phyloP scores from a whole-genome alignment of 2,329 filamentous ascomycete genomes.

The Fusarium abutilonis region DNA sequence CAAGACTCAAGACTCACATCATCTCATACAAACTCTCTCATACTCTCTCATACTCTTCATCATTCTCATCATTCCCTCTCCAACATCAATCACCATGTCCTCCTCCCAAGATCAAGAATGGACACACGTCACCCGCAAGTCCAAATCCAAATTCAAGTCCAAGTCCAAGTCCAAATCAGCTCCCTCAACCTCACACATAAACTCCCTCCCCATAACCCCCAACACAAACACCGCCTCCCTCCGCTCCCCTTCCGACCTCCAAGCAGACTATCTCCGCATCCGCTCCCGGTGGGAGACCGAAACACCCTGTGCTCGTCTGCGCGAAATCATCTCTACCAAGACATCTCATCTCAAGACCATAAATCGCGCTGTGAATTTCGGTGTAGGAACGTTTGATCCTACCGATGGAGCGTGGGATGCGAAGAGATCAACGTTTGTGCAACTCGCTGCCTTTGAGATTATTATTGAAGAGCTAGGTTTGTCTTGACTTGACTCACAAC shows the following conservation, averaged over 20 bases:
- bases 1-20: not conserved
- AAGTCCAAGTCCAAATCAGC: not conserved
- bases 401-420: constrained; percentile 57
- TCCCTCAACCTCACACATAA: constrained; percentile 8
- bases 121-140: constrained; percentile 43
- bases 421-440: constrained; percentile 59
- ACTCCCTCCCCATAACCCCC: constrained; percentile 14
- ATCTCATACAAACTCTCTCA: not conserved
- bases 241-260: constrained; percentile 43
- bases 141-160: not conserved
- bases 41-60: too few relatives aligned
- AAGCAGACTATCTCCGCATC: constrained; percentile 45
- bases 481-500: constrained; percentile 9
- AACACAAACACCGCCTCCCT: constrained; percentile 29
- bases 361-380: constrained; percentile 61
- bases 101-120: constrained; percentile 36
- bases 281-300: constrained; percentile 45
- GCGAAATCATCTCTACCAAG: constrained; percentile 47
- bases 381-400: constrained; percentile 65
- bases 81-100: constrained; percentile 19
- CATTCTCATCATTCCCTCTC: not conserved
- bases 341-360: constrained; percentile 22
- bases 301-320: constrained; percentile 47
- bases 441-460: constrained; percentile 62
- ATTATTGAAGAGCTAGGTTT: constrained; percentile 58